These are phyloP conservation scores for Cryptococcus depauperatus DNA, from an alignment of 1,284 basidiomycete genomes.

Conservation along the genomic window DNA sequence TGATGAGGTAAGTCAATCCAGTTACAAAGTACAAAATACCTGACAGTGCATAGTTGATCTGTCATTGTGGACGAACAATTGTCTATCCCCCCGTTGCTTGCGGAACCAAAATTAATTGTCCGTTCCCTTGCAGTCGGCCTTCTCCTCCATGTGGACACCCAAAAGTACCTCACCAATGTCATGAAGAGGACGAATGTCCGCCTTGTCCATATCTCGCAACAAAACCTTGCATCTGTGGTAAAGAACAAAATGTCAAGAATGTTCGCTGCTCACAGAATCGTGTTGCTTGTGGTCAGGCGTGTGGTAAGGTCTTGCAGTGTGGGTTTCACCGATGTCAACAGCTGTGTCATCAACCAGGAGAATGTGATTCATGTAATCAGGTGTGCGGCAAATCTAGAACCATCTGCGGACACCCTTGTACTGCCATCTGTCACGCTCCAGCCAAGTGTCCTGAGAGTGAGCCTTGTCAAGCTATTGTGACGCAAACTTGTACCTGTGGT, in stretches of 20 bases:
- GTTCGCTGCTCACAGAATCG: constrained; percentile 64
- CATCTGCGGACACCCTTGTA: constrained; percentile 70
- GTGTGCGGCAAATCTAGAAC: constrained; percentile 75
- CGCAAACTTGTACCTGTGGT: constrained; percentile 69
- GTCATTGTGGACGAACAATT: constrained; percentile 65
- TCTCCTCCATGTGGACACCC: constrained; percentile 71
- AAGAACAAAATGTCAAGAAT: constrained; percentile 53
- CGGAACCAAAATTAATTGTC: constrained; percentile 56
- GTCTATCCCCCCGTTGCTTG: constrained; percentile 67
- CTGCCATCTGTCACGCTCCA: constrained; percentile 72
- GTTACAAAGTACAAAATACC: not conserved
- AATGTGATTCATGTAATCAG: constrained; percentile 65
- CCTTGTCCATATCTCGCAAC: constrained; percentile 71
- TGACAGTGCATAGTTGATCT: constrained; percentile 53
- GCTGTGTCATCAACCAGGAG: constrained; percentile 62
- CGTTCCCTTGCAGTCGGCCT: constrained; percentile 66
- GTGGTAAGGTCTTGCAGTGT: constrained; percentile 67
- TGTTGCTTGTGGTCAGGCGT: constrained; percentile 70
- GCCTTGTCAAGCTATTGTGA: constrained; percentile 58
- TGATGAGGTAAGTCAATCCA: constrained; percentile 58
- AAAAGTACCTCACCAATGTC: constrained; percentile 66
- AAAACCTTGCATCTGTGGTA: constrained; percentile 78
- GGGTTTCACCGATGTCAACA: constrained; percentile 78
- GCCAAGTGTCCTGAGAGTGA: constrained; percentile 68
- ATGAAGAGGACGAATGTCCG: constrained; percentile 63